A percentile compares a stretch with the other conserved stretches of the same genome.
These are phyloP conservation scores for Aspergillus egyptiacus DNA, from an alignment of 495 filamentous ascomycete genomes.

Conservation along the genomic window DNA sequence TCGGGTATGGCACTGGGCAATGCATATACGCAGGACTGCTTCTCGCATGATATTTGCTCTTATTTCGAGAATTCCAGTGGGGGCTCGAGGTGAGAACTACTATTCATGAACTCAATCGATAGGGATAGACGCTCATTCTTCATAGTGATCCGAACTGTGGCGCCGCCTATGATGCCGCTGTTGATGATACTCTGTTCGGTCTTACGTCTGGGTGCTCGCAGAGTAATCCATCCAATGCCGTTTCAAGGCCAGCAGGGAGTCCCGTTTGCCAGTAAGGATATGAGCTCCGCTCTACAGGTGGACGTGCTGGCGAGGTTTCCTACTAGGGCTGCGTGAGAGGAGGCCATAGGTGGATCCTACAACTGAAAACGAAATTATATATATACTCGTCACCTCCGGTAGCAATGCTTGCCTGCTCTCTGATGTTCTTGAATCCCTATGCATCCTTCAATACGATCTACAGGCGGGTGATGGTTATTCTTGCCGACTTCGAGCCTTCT, in stretches of 20 bases:
- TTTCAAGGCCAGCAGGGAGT: background rate
- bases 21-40: slow-evolving; percentile 14
- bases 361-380: too few species aligned
- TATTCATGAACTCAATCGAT: background rate
- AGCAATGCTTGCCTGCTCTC: too few species aligned
- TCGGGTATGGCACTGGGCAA: slow-evolving; percentile 7
- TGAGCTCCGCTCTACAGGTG: too few species aligned
- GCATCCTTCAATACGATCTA: too few species aligned
- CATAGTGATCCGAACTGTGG: slow-evolving; percentile 13
- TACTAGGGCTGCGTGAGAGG: too few species aligned
- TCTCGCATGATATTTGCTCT: slow-evolving; percentile 15
- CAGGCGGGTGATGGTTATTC: too few species aligned
- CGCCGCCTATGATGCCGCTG: slow-evolving; percentile 7
- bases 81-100: slow-evolving; percentile 8
- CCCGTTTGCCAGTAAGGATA: slow-evolving; percentile 10
- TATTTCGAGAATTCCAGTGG: slow-evolving; percentile 13
- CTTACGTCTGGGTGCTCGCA: slow-evolving; percentile 9
- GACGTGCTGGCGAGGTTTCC: too few species aligned
- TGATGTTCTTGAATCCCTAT: too few species aligned
- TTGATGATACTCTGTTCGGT: slow-evolving; percentile 8
- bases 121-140: background rate
- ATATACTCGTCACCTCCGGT: too few species aligned
- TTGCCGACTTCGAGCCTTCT: too few species aligned
- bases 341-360: too few species aligned
- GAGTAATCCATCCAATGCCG: slow-evolving; percentile 9